These are phyloP conservation scores for Apiospora saccharicola DNA, from an alignment of 2,329 filamentous ascomycete species.

Conservation along the genomic window DNA sequence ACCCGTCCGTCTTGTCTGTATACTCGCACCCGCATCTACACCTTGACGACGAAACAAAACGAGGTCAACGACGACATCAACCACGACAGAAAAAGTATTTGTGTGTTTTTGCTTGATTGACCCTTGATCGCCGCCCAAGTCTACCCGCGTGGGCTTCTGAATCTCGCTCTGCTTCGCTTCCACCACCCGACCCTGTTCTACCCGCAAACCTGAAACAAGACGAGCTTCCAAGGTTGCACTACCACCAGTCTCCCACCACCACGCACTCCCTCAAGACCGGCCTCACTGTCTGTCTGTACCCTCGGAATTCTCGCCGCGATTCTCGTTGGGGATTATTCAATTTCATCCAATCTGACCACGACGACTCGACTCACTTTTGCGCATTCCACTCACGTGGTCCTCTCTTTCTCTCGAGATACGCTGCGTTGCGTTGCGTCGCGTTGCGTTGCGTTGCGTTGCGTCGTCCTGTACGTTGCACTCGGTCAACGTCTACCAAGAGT, in stretches of 20 bases:
- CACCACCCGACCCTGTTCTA: conserved; percentile 31
- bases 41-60: conserved; percentile 12
- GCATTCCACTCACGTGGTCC: background rate
- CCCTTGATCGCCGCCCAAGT: conserved; percentile 42
- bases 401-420: background rate
- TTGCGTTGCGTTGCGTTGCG: conserved; percentile 30
- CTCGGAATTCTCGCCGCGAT: background rate
- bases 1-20: conserved; percentile 1
- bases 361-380: background rate
- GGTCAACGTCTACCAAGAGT: conserved; percentile 31
- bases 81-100: conserved; percentile 27
- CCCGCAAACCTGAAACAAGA: conserved; percentile 52
- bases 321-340: conserved; percentile 3
- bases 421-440: conserved; percentile 27
- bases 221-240: conserved; percentile 35
- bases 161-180: conserved; percentile 33
- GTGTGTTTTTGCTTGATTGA: conserved; percentile 41
- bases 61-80: conserved; percentile 16
- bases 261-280: conserved; percentile 9
- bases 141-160: conserved; percentile 29
- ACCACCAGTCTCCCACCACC: conserved; percentile 33
- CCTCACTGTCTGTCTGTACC: background rate
- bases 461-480: conserved; percentile 32
- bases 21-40: conserved; percentile 22
- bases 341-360: conserved; percentile 1